A percentile compares a stretch with the other conserved stretches of the same genome.
These are phyloP conservation scores for Penicillium expansum DNA, from an alignment of 2,329 filamentous ascomycete genomes.

Conservation along the genomic window DNA sequence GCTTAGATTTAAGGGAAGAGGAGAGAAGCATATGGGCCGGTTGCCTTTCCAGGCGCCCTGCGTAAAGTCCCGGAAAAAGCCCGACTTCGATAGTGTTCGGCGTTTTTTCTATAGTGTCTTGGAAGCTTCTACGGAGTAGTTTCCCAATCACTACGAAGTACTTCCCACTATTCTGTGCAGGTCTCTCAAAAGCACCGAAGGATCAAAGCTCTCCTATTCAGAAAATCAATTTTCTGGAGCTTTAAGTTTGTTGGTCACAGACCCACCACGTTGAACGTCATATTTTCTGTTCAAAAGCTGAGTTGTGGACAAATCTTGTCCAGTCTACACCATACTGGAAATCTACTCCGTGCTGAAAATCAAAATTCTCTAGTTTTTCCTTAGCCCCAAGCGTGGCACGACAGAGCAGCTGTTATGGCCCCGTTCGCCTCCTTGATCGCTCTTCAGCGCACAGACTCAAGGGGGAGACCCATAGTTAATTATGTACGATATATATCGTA, in stretches of 20 bases:
- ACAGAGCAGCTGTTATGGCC: neutral
- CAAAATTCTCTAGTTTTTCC: neutral
- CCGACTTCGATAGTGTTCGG: neutral
- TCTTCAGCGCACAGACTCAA: slow-evolving; percentile 16
- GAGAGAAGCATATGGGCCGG: neutral
- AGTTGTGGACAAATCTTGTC: too few relatives aligned
- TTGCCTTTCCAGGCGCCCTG: slow-evolving; percentile 27
- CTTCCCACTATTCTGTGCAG: neutral
- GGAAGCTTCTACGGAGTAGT: neutral
- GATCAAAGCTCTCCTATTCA: neutral
- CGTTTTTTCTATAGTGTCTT: neutral
- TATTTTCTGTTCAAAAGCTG: neutral
- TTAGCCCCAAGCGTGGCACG: neutral
- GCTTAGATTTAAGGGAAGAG: neutral
- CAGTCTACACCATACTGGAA: neutral
- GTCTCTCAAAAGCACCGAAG: neutral
- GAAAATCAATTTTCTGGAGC: slow-evolving; percentile 4
- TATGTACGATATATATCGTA: slow-evolving; percentile 9
- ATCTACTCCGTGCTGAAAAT: too few relatives aligned
- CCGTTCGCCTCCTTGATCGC: neutral
- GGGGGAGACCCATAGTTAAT: slow-evolving; percentile 15
- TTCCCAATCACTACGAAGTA: too few relatives aligned
- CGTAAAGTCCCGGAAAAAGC: slow-evolving; percentile 7
- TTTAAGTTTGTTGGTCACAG: slow-evolving; percentile 1
- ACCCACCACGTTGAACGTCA: slow-evolving; percentile 4